phyloP scores from a whole-genome alignment of 306 rosid genomes.

The Castanea mollissima region DNA sequence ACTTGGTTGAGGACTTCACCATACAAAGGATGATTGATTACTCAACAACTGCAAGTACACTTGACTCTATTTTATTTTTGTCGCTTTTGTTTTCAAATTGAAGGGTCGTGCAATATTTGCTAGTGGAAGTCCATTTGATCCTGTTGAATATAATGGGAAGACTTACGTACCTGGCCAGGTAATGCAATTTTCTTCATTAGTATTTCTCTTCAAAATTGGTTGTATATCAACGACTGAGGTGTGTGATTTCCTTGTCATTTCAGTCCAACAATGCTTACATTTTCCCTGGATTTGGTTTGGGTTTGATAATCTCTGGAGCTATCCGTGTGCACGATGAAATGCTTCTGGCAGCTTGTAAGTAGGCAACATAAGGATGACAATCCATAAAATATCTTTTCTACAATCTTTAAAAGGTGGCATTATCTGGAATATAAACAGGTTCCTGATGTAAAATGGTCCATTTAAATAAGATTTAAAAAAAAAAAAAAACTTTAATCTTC shows the following conservation, averaged over 20 bases:
- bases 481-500: no score
- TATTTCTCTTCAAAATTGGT: not conserved
- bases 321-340: conserved; percentile 88
- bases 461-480: not conserved
- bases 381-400: not conserved
- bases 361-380: conserved; percentile 5
- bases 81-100: conserved; percentile 1
- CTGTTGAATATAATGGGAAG: conserved; percentile 70
- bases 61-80: conserved; percentile 4
- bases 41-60: not conserved
- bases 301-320: conserved; percentile 85
- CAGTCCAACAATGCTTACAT: conserved; percentile 96
- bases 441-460: not conserved
- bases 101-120: conserved; percentile 92
- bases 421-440: not conserved
- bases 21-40: conserved; percentile 10
- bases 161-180: conserved; percentile 79
- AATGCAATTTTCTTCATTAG: conserved; percentile 10
- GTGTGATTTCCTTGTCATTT: conserved; percentile 18
- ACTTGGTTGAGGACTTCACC: conserved; percentile 1
- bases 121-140: conserved; percentile 95
- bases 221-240: not conserved
- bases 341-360: conserved; percentile 96
- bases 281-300: conserved; percentile 88
- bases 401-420: no score